These are phyloP conservation scores for Cryptococcus floricola DNA, from an alignment of 1,284 basidiomycete species.

Conservation along the genomic window DNA sequence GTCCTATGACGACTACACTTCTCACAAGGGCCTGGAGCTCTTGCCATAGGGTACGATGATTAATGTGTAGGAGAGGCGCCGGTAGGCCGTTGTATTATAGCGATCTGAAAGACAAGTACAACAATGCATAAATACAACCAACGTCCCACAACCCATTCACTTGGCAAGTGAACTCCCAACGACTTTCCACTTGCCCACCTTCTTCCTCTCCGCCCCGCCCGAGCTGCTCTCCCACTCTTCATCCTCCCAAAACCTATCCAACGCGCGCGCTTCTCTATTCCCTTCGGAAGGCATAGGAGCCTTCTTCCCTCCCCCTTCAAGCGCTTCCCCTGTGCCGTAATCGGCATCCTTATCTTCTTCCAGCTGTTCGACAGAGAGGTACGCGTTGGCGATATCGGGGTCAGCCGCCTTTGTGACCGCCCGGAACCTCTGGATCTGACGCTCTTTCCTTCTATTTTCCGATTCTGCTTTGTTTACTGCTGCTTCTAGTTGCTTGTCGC, in stretches of 20 bases:
- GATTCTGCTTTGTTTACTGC: constrained; percentile 8
- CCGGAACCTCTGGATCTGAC: constrained; percentile 41
- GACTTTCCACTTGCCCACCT: constrained; percentile 24
- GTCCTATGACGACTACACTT: too few species aligned
- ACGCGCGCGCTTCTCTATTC: constrained; percentile 22
- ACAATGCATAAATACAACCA: constrained; percentile 5
- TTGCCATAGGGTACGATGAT: background rate
- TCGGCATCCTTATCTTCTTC: constrained; percentile 7
- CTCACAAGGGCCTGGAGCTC: too few species aligned
- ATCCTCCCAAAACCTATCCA: constrained; percentile 33
- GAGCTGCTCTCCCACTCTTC: constrained; percentile 31
- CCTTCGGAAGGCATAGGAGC: background rate
- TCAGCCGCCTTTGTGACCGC: constrained; percentile 38
- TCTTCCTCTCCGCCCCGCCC: constrained; percentile 9
- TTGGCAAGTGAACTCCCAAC: constrained; percentile 7
- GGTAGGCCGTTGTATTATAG: background rate
- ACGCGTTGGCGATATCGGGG: constrained; percentile 27
- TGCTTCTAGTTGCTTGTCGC: background rate
- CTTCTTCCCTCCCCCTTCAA: constrained; percentile 7
- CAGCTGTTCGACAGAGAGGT: constrained; percentile 23
- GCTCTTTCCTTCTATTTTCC: constrained; percentile 15
- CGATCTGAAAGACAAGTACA: background rate
- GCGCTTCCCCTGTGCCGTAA: constrained; percentile 6
- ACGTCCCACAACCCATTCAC: too few species aligned
- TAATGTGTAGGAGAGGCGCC: background rate